Base-by-base conservation (phyloP, 352 stramenopile genomes). In the Phytophthora sp. region DNA sequence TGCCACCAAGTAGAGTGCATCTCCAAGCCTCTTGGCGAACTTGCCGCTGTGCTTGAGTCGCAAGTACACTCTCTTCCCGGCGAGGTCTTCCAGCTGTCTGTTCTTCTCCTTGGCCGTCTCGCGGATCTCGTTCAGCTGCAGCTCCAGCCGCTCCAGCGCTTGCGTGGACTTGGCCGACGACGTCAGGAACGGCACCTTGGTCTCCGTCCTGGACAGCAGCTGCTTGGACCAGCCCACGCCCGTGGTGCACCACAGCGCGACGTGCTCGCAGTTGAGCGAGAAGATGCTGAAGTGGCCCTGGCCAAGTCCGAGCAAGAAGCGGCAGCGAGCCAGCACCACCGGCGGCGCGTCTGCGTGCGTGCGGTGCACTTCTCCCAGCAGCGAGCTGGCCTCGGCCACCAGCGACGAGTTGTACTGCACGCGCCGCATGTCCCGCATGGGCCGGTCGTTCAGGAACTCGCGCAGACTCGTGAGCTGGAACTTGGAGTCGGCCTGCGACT, bases 341-440 rank as follows among this genome's bases (percentile, higher is more conserved):
- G 79, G 76, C 30, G 84, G 84, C 11, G 78, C 81, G 57, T 93
- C 84, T 20, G 75, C 79, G 30, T 75, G 72, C 13, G 74, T 74
- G 13, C 77, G 72, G 44, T 91, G 84, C 11, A 89, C 79, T 57
- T 93, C 84, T 28, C 84, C 82, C 11, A 88, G 51, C 26, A 78
- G 70, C 8, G 79, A 85, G 44, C 82, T 72, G 42, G 75, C 77
- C 32, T 91, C 78, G 17, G 61, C 70, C 18, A 93, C 55, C 20
- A 89, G 60, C 26, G 82, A 91, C 55, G 77, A 87, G 66, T 88
- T 88, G 72, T 93, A 93, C 67, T 88, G 77, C 30, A 93, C 82
- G 35, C 78, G 84, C 4, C 82, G 77, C 74, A 93, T 86, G 62
- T 89, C 77, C 3, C 56, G 62, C 11, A 91, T 27, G 20, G 69